Evolutionary conservation across 2,329 filamentous ascomycete genomes (phyloP).

Genomic region (Colletotrichum tabaci): DNA sequence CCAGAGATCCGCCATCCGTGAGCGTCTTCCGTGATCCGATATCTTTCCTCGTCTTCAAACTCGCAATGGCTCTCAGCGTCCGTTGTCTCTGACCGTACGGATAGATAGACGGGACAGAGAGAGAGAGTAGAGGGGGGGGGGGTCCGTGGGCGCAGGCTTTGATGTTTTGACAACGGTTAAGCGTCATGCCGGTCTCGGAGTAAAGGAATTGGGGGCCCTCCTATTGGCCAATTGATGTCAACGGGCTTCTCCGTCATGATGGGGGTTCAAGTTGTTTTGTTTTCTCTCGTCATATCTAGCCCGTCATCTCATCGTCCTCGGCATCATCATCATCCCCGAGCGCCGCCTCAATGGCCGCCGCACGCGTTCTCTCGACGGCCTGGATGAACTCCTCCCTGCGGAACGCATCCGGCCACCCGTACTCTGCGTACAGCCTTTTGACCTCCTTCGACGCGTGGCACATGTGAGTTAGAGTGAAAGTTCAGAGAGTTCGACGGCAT

Average conservation of each 20-base stretch:
- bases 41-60: constrained; percentile 7
- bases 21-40: constrained; percentile 31
- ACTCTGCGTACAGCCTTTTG: constrained; percentile 25
- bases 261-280: background rate
- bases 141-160: background rate
- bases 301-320: constrained; percentile 35
- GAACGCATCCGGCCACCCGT: constrained; percentile 36
- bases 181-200: background rate
- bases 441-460: constrained; percentile 5
- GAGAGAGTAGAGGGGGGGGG: background rate
- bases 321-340: constrained; percentile 32
- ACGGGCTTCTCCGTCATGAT: background rate
- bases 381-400: constrained; percentile 36
- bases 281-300: constrained; percentile 1
- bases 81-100: background rate
- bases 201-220: constrained; percentile 1
- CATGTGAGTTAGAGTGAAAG: background rate
- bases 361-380: constrained; percentile 33
- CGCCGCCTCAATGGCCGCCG: constrained; percentile 25
- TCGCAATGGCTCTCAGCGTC: background rate
- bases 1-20: constrained; percentile 16
- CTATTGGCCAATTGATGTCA: constrained; percentile 7
- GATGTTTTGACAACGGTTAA: background rate
- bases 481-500: background rate
- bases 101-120: background rate